A percentile compares a stretch with the other conserved stretches of the same genome.
These are phyloP conservation scores for Anastatica hierochuntica DNA, from an alignment of 345 rosid species.

Conservation along the genomic window DNA sequence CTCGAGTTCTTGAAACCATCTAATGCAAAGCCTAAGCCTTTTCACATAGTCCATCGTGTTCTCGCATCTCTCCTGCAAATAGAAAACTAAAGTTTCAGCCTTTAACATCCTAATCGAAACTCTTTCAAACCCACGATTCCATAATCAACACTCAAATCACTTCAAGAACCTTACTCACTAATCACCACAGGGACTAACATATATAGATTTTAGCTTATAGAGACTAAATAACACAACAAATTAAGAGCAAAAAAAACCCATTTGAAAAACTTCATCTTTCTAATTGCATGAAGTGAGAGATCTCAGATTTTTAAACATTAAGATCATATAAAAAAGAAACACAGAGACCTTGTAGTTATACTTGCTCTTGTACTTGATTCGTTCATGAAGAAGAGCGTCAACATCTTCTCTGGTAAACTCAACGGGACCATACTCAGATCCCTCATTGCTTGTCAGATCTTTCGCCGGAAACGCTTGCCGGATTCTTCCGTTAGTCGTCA, in stretches of 20 bases:
- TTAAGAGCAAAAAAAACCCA: background rate
- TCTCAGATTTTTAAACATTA: background rate
- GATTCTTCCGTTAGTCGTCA: conserved; percentile 31
- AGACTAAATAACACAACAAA: background rate
- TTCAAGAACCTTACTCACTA: background rate
- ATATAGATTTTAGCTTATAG: background rate
- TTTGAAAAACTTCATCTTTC: background rate
- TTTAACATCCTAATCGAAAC: background rate
- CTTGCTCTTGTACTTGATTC: conserved; percentile 54
- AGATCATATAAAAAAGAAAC: background rate
- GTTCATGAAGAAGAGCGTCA: conserved; percentile 48
- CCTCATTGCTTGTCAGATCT: conserved; percentile 54
- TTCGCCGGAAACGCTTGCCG: conserved; percentile 41
- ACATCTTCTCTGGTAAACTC: conserved; percentile 65
- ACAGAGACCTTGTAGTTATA: conserved; percentile 68
- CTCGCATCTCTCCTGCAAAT: conserved; percentile 84
- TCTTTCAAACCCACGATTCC: background rate
- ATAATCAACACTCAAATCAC: background rate
- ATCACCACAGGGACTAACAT: background rate
- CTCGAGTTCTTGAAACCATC: conserved; percentile 97
- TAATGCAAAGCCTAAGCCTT: conserved; percentile 83
- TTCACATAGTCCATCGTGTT: conserved; percentile 79
- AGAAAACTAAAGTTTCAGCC: background rate
- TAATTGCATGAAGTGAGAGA: conserved; percentile 15
- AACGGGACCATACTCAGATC: conserved; percentile 47